These are phyloP conservation scores for Aspergillus awamori DNA, from an alignment of 2,329 filamentous ascomycete species.

Conservation along the genomic window DNA sequence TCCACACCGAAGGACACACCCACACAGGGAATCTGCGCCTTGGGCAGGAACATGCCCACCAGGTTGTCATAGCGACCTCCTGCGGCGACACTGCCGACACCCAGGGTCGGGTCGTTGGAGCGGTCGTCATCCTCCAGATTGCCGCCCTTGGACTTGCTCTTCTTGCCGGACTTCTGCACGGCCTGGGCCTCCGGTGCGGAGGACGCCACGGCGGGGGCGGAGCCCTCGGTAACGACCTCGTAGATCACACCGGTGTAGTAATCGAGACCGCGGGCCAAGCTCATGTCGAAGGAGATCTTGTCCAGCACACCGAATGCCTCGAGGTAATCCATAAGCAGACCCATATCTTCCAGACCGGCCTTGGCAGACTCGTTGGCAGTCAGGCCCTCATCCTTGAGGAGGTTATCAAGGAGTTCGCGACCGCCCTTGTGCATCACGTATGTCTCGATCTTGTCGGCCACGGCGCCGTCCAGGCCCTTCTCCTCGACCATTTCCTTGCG, in stretches of 20 bases:
- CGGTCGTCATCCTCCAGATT: slow-evolving; percentile 66
- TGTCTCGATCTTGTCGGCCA: slow-evolving; percentile 84
- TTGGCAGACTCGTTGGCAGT: slow-evolving; percentile 73
- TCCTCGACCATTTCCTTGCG: slow-evolving; percentile 91
- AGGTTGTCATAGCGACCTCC: slow-evolving; percentile 91
- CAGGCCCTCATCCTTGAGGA: slow-evolving; percentile 69
- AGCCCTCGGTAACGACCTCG: slow-evolving; percentile 82
- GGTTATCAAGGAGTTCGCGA: slow-evolving; percentile 70
- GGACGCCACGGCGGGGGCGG: slow-evolving; percentile 58
- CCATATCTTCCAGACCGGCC: slow-evolving; percentile 79
- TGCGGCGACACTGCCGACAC: slow-evolving; percentile 84
- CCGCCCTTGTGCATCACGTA: slow-evolving; percentile 79
- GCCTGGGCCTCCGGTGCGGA: slow-evolving; percentile 41
- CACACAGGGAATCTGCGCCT: slow-evolving; percentile 83
- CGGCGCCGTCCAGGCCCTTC: slow-evolving; percentile 74
- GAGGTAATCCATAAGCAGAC: slow-evolving; percentile 77
- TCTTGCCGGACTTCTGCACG: slow-evolving; percentile 43
- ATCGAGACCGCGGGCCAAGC: slow-evolving; percentile 85
- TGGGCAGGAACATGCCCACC: slow-evolving; percentile 89
- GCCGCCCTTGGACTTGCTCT: slow-evolving; percentile 53
- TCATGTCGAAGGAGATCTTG: slow-evolving; percentile 84
- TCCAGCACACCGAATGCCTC: slow-evolving; percentile 73
- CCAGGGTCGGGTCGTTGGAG: slow-evolving; percentile 76
- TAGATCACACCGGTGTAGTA: slow-evolving; percentile 85
- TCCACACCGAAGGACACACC: slow-evolving; percentile 94